Base-by-base conservation (phyloP, 2,329 filamentous ascomycete genomes). In the Trichophyton benhamiae region DNA sequence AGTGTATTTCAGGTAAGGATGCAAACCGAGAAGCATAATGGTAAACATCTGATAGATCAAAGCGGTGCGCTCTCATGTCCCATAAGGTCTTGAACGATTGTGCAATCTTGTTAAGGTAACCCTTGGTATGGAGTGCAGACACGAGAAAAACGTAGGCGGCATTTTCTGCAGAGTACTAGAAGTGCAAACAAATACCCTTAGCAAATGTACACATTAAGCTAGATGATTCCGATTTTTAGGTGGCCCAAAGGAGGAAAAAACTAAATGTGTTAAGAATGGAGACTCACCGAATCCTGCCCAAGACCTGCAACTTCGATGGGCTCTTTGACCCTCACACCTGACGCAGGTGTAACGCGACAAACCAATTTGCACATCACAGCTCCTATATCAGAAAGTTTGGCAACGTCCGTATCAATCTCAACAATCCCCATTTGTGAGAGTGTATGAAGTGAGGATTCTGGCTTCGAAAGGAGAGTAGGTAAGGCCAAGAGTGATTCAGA, bases 11-110 rank as follows among this genome's bases (percentile, higher is more conserved):
- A 9, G 76, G 76, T 17, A 75, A 62, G 1, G 66, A 60, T 42
- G 72, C 73, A 62, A 72, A 75, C 30, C 70, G 67, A 1, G 76
- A 75, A 41, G 74, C 74, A 66, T 76, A 77, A 61, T 77, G 74
- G 66, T 75, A 78, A 20, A 78, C 69, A 64, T 74, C 71, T 48
- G 67, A 64, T 49, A 58, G 41, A 27, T 36, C 22, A 36, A 36
- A 36, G 8, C 17, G 58, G 13, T 36, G 33, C 3, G n/a, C 44
- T 42, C 36, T n/a, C 17, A 11, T 41, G 20, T 42, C 41, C 41
- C 33, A 36, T 22, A n/a, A 17, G n/a, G 22, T 2, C 22, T 58
- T 58, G n/a, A 42, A 7, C 1, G 36, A 8, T 27, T 41, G 9
- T 5, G 7, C 36, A n/a, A 58, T 13, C 15, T 15, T n/a, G 9